Evolutionary conservation across 805 yeast genomes (phyloP), one percentile per base, ranked within the genome.

Genomic region (Candida endomychidarum): DNA sequence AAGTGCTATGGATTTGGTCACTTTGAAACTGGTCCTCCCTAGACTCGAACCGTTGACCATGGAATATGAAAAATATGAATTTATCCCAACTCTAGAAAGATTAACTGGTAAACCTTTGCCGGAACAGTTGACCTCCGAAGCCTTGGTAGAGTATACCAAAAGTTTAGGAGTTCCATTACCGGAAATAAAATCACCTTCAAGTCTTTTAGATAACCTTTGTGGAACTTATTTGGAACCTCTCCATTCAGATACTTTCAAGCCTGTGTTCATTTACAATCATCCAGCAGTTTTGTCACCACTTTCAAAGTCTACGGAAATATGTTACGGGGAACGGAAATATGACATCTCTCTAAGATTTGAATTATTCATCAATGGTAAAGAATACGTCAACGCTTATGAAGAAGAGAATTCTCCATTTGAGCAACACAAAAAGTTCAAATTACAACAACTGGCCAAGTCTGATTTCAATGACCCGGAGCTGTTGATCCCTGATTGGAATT

Each of bases 331-430:
- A 9, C 50, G 54, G 11, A 46, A 40, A 2, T 70, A 63, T 41
- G 69, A 65, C 8, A 55, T 74, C 3, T 82, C 95, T 0, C 72
- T 78, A 34, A 62, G 99, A 34, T 93, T 91, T 56, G 99, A 93
- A 63, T 60, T 93, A 34, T 89, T 86, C 54, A 80, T 93, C 41
- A 64, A 74, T 30, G 90, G 93, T 0, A 74, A 75, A 47, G 99
- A 93, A 60, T 82, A 81, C 46, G 85, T 83, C 18, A 93, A 93
- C 58, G 96, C 98, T 0, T 93, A 93, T 57, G 99, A 93, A 51
- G 99, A 93, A 61, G 98, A 93, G 56, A 93, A 93, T 60, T 79
- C 83, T 28, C 99, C 99, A 0, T 72, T 72, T 43, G 70, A 67
- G 21, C 99, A 93, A 58, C 53, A 61, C 4, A 48, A 44, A 2